Base-by-base conservation (phyloP, 805 yeast genomes). In the Candida koratica region DNA sequence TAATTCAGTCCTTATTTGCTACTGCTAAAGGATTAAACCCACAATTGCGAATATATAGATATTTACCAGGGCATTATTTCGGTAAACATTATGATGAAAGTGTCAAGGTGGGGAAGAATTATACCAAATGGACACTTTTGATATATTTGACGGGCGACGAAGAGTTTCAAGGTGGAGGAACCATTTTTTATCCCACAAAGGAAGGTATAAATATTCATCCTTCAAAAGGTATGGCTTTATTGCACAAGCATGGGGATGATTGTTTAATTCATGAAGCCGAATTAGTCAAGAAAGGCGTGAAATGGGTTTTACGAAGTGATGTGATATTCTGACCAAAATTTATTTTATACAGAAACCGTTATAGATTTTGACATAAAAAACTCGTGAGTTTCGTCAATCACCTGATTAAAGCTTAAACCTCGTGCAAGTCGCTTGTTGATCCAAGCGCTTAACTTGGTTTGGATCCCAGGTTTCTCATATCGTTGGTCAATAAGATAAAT, bases 401-500 rank as follows among this genome's bases (percentile, higher is more conserved):
- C 41, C 15, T 46, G 39, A 6, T 43, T 29, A 17, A 44, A 32
- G 12, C 25, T 23, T 9, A 32, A 25, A 15, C 26, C 34, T 11
- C 28, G 37, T 5, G 18, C 31, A 5, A 61, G 38, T 20, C 62
- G 38, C n/a, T 53, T 50, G 22, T 47, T 46, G 6, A 88, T 81
- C 96, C 96, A 88, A 3, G 71, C 71, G 23, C 93, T 81, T 22
- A 88, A 55, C 50, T 84, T 84, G 0, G 44, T 37, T 44, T 72
- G 76, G 12, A 85, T 77, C 18, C 64, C 55, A 1, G 49, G 46
- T 3, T 53, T 52, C 2, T 48, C 49, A 44, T 73, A 90, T 36
- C 97, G 64, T 20, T 56, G 57, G 54, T 90, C 97, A 11, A 88
- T 48, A 25, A 89, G 62, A 46, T 75, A 77, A 5, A 90, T 81